A percentile compares a stretch with the other conserved stretches of the same genome.
These are phyloP conservation scores for Rhodotorula diobovata DNA, from an alignment of 768 basidiomycete genomes.

Conservation along the genomic window DNA sequence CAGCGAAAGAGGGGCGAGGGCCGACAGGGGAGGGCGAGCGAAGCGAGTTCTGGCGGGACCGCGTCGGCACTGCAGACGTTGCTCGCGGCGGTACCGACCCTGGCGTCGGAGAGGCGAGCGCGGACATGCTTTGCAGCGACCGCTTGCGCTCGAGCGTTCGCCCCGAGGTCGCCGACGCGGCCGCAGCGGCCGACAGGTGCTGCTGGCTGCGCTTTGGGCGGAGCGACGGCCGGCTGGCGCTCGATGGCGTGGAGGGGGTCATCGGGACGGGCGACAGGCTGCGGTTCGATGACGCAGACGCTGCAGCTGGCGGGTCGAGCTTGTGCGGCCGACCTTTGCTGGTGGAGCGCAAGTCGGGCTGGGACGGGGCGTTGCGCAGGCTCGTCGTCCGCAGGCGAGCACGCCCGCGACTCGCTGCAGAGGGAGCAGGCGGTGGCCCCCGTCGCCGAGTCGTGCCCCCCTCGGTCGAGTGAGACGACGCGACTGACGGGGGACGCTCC, in stretches of 20 bases:
- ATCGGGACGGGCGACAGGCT: neutral
- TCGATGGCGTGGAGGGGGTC: slow-evolving; percentile 4
- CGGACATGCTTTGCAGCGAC: slow-evolving; percentile 17
- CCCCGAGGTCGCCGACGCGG: neutral
- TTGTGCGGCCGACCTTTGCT: neutral
- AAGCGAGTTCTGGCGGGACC: neutral
- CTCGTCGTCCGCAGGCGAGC: slow-evolving; percentile 11
- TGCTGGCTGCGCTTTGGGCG: slow-evolving; percentile 18
- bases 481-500: neutral
- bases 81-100: neutral
- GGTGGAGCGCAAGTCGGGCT: neutral
- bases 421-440: slow-evolving; percentile 31
- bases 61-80: neutral
- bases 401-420: slow-evolving; percentile 20
- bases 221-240: neutral
- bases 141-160: slow-evolving; percentile 23
- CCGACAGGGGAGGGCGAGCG: slow-evolving; percentile 1
- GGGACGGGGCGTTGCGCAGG: slow-evolving; percentile 10
- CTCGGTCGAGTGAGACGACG: neutral
- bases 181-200: slow-evolving; percentile 6
- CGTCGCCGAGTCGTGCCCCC: neutral
- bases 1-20: slow-evolving; percentile 18
- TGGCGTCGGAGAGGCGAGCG: neutral
- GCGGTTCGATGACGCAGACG: neutral
- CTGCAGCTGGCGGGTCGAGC: neutral